A percentile compares a stretch with the other conserved stretches of the same genome.
Evolutionary conservation across 2,329 filamentous ascomycete genomes (phyloP).

Genomic region (Alternaria longipes): DNA sequence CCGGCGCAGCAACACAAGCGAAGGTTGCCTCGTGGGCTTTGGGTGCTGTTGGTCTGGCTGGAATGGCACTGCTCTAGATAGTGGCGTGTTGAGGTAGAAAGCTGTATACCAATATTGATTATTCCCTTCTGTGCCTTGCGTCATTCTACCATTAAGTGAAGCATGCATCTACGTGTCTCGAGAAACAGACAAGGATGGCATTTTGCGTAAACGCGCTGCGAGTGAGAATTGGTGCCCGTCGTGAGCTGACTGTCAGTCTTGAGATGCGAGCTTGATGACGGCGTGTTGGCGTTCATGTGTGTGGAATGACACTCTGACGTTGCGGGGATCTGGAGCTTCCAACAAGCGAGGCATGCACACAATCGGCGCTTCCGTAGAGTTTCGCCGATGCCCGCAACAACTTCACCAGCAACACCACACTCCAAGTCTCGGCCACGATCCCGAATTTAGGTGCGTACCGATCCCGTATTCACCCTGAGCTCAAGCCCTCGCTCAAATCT

Average conservation of each 20-base stretch:
- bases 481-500: slow-evolving; percentile 3
- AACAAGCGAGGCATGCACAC: slow-evolving; percentile 38
- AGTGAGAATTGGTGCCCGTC: neutral
- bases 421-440: slow-evolving; percentile 37
- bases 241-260: neutral
- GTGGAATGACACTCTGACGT: slow-evolving; percentile 18
- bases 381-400: slow-evolving; percentile 37
- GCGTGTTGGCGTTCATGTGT: neutral
- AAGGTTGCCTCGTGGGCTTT: slow-evolving; percentile 46
- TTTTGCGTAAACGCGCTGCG: neutral
- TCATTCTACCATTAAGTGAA: neutral
- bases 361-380: slow-evolving; percentile 36
- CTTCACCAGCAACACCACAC: slow-evolving; percentile 38
- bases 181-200: neutral
- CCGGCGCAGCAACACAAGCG: slow-evolving; percentile 40
- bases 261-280: neutral
- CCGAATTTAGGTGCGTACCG: slow-evolving; percentile 39
- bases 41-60: slow-evolving; percentile 47
- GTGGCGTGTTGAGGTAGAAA: neutral
- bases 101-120: neutral
- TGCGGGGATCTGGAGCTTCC: slow-evolving; percentile 25
- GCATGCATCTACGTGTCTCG: neutral
- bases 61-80: slow-evolving; percentile 38
- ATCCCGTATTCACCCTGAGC: slow-evolving; percentile 17
- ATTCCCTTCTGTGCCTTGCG: neutral